A percentile compares a stretch with the other conserved stretches of the same genome.
These are phyloP conservation scores for Globisporangium alternatum DNA, from an alignment of 352 stramenopile genomes.

Conservation along the genomic window DNA sequence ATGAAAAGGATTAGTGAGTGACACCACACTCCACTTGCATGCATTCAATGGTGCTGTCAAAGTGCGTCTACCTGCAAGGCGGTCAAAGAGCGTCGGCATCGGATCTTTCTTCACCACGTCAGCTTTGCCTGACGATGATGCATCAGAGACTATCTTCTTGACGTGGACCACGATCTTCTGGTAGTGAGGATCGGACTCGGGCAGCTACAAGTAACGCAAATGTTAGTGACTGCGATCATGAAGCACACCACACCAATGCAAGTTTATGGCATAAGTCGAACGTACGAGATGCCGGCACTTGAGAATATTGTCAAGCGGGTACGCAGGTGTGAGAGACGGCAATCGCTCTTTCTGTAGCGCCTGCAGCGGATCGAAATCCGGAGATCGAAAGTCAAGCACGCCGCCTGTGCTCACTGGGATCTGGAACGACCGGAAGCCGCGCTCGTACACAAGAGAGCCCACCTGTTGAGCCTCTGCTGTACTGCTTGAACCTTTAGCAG, in stretches of 20 bases:
- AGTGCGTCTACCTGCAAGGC: conserved; percentile 42
- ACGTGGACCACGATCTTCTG: conserved; percentile 33
- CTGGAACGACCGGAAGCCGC: conserved; percentile 28
- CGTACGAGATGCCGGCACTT: conserved; percentile 77
- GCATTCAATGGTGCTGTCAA: not conserved
- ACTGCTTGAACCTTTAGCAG: not conserved
- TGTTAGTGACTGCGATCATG: not conserved
- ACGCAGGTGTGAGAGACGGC: conserved; percentile 24
- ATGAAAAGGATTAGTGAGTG: conserved; percentile 14
- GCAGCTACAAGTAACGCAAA: conserved; percentile 41
- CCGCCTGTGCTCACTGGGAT: conserved; percentile 15
- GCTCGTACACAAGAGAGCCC: conserved; percentile 26
- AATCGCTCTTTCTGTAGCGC: conserved; percentile 27
- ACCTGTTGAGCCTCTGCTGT: not conserved
- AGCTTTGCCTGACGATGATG: conserved; percentile 12
- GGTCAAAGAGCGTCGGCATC: conserved; percentile 43
- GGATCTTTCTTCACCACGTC: conserved; percentile 12
- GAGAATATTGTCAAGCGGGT: conserved; percentile 85
- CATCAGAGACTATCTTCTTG: conserved; percentile 25
- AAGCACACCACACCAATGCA: not conserved
- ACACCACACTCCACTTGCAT: not conserved
- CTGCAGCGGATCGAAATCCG: conserved; percentile 49
- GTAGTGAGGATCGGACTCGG: conserved; percentile 48
- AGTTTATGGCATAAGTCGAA: not conserved
- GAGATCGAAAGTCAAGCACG: conserved; percentile 48